A percentile compares a stretch with the other conserved stretches of the same genome.
Conservation (phyloP, 1,284 basidiomycete species). For the Schizophyllum amplum region DNA sequence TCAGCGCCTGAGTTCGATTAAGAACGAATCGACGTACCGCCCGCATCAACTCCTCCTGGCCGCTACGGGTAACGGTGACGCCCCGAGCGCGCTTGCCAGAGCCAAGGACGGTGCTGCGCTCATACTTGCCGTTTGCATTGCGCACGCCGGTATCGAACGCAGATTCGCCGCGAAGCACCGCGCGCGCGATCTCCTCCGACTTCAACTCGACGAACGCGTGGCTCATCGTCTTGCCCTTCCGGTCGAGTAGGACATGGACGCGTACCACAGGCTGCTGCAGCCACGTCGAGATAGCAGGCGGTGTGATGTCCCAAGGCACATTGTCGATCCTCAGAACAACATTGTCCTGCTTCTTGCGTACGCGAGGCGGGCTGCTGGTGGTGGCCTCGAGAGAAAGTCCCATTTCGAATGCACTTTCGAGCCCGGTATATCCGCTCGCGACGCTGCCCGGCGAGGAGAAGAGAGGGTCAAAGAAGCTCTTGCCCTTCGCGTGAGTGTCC, state of each 20-base stretch:
- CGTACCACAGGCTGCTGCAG: conserved; percentile 57
- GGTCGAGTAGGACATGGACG: conserved; percentile 69
- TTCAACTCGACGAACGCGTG: conserved; percentile 73
- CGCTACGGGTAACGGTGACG: conserved; percentile 71
- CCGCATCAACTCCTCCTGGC: conserved; percentile 70
- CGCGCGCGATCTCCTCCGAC: conserved; percentile 48
- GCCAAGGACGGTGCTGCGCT: conserved; percentile 57
- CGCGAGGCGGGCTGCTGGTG: conserved; percentile 30
- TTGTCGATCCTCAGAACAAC: conserved; percentile 75
- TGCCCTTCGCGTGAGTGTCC: neutral
- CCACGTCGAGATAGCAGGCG: conserved; percentile 58
- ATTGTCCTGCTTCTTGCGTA: conserved; percentile 26
- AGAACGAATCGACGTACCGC: conserved; percentile 38
- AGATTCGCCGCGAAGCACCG: conserved; percentile 52
- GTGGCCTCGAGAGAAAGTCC: conserved; percentile 24
- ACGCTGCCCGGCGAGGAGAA: conserved; percentile 22
- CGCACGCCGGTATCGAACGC: conserved; percentile 4
- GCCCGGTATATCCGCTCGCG: conserved; percentile 3
- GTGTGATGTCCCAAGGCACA: conserved; percentile 83
- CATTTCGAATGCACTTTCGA: conserved; percentile 33
- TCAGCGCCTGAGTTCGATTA: neutral
- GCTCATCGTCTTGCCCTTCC: conserved; percentile 71
- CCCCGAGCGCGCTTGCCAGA: conserved; percentile 66
- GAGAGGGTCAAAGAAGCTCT: conserved; percentile 22
- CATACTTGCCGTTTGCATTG: conserved; percentile 19